phyloP scores from a whole-genome alignment of 2,329 filamentous ascomycete species.

The Fusarium caatingaense region DNA sequence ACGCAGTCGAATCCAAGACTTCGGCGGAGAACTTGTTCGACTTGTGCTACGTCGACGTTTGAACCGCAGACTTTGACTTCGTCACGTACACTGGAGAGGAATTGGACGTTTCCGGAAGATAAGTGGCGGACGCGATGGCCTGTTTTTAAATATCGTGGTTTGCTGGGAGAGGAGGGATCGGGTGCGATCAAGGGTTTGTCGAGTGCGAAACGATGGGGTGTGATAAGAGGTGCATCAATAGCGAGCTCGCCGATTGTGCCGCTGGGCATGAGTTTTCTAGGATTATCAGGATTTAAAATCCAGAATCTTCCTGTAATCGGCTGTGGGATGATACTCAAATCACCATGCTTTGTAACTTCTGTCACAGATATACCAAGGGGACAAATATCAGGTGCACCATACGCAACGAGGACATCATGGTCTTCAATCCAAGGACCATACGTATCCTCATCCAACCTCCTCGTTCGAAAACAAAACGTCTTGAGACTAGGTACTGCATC shows the following conservation, averaged over 20 bases:
- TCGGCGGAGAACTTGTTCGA: conserved; percentile 61
- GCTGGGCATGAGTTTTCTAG: conserved; percentile 56
- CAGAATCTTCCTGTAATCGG: conserved; percentile 63
- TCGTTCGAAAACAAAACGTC: conserved; percentile 60
- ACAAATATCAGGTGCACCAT: conserved; percentile 64
- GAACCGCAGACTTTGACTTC: conserved; percentile 55
- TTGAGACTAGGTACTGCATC: conserved; percentile 52
- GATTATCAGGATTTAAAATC: conserved; percentile 65
- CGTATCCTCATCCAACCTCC: conserved; percentile 62
- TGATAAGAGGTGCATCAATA: conserved; percentile 62
- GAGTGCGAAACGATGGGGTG: conserved; percentile 51
- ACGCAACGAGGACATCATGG: conserved; percentile 61
- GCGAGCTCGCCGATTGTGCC: conserved; percentile 45
- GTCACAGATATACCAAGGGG: conserved; percentile 63
- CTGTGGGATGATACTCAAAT: conserved; percentile 58
- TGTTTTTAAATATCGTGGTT: conserved; percentile 59
- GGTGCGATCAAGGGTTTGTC: conserved; percentile 47
- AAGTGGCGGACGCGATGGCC: conserved; percentile 63
- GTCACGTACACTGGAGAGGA: conserved; percentile 58
- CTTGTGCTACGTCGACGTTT: conserved; percentile 55
- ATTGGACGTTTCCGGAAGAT: conserved; percentile 61
- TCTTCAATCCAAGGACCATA: conserved; percentile 60
- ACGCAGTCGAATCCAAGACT: conserved; percentile 62
- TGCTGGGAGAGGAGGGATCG: background rate
- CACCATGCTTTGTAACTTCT: conserved; percentile 53